phyloP scores from a whole-genome alignment of 2,329 filamentous ascomycete genomes.

The Aspergillus vadensis region DNA sequence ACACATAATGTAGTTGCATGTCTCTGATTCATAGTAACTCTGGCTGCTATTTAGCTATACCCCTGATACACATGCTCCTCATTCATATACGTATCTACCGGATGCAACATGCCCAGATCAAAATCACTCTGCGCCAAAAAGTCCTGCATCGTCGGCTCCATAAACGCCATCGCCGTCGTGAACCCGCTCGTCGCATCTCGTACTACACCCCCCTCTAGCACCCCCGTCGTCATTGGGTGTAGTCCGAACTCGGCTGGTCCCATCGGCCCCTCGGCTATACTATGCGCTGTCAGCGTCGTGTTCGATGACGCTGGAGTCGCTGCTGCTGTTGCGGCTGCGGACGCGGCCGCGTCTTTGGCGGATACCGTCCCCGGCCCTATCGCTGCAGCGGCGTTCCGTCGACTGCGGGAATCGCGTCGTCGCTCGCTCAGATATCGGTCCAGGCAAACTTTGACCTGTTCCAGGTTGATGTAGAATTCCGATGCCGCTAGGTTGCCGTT shows the following conservation, averaged over 20 bases:
- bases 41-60: not conserved
- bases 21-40: too few relatives aligned
- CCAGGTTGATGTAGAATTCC: conserved; percentile 38
- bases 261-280: not conserved
- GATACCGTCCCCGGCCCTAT: conserved; percentile 2
- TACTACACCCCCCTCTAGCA: not conserved
- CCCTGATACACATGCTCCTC: conserved; percentile 24
- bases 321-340: not conserved
- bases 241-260: not conserved
- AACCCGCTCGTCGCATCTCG: conserved; percentile 26
- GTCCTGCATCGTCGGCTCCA: conserved; percentile 44
- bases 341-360: not conserved
- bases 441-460: conserved; percentile 36
- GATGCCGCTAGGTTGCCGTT: conserved; percentile 40
- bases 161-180: conserved; percentile 41
- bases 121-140: conserved; percentile 43
- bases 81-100: conserved; percentile 39
- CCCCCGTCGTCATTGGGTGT: not conserved
- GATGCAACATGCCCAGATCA: conserved; percentile 37
- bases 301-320: not conserved
- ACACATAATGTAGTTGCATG: too few relatives aligned
- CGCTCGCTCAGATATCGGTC: conserved; percentile 23
- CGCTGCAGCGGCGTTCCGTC: not conserved
- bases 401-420: not conserved
- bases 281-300: not conserved